Percentiles rank a stretch among this genome's conserved stretches.
These are phyloP conservation scores for Candida neerlandica DNA, from an alignment of 1,139 yeast species.

Conservation along the genomic window DNA sequence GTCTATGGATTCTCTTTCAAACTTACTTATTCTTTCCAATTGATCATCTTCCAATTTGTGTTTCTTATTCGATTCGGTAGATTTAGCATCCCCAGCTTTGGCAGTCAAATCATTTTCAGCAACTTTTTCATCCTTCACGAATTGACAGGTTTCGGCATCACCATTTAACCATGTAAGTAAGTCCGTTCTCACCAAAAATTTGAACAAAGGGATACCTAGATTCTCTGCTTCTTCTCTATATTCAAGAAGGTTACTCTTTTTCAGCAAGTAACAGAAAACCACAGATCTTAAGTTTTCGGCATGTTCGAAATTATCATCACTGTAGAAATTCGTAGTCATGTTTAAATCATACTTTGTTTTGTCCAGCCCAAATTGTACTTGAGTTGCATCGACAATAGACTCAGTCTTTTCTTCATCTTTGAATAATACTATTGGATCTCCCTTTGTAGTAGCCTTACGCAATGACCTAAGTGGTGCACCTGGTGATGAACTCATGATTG, in stretches of 20 bases:
- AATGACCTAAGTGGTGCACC: constrained; percentile 20
- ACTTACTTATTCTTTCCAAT: constrained; percentile 51
- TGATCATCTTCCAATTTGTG: constrained; percentile 54
- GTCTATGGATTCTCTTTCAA: constrained; percentile 71
- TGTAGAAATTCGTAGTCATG: constrained; percentile 56
- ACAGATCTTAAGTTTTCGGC: constrained; percentile 62
- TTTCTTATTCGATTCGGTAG: constrained; percentile 19
- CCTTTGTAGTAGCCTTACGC: constrained; percentile 28
- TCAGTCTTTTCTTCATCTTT: constrained; percentile 20
- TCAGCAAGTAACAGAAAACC: constrained; percentile 78
- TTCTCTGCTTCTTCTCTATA: constrained; percentile 75
- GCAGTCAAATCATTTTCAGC: constrained; percentile 16
- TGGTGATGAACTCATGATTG: constrained; percentile 7
- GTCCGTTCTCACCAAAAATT: constrained; percentile 85
- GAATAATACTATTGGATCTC: constrained; percentile 27
- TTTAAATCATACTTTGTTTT: constrained; percentile 34
- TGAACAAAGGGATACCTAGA: constrained; percentile 66
- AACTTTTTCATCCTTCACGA: constrained; percentile 33
- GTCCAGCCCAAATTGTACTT: constrained; percentile 33
- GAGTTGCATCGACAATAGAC: constrained; percentile 39
- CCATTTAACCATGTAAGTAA: constrained; percentile 81
- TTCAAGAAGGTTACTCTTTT: constrained; percentile 77
- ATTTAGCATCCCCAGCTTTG: constrained; percentile 10
- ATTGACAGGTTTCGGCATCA: constrained; percentile 57
- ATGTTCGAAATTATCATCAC: constrained; percentile 41